Evolutionary conservation across 176 grass and related monocot species (phyloP), one percentile per base, ranked within the genome.

Genomic region (Guadua angustifolia): DNA sequence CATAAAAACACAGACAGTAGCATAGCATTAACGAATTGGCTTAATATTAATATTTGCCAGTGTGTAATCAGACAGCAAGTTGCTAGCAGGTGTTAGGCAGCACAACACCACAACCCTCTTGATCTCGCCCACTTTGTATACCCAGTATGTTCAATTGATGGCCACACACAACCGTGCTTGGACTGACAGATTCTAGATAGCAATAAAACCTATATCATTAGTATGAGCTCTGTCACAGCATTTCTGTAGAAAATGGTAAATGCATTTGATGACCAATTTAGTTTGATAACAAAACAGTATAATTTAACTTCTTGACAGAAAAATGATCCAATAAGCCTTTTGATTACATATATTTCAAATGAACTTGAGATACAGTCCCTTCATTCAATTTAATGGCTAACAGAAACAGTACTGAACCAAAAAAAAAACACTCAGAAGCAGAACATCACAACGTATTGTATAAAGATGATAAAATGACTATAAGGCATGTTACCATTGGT

Each of bases 401-500:
- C 21, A 73, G 40, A 5, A 67, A 67, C 10, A 86, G 66, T 78
- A 77, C 32, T 76, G 24, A 9, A 79, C 35, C 71, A 65, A 61
- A 56, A 69, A 74, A 52, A 69, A 40, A 63, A 40, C 29, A 67
- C 14, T 75, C n/a, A 13, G 21, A 66, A 25, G 5, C 22, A 75
- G 71, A 67, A 63, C 22, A 76, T 76, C 44, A 42, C 43, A 15
- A 60, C 22, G 52, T 16, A 62, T n/a, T 16, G 77, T 55, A 47
- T 76, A 77, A 76, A 75, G 46, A 71, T 72, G 66, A 1, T 65
- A 71, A 66, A 21, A 69, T 59, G 17, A 62, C 26, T 33, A 67
- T 68, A 74, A 63, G 18, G 14, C 4, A 71, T 44, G 38, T 81
- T 95, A 98, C 95, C 95, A 98, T 98, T 33, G 95, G 95, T 57